Evolutionary conservation across 345 rosid genomes (phyloP), one percentile per base, ranked within the genome.

Genomic region (Corymbia maculata): DNA sequence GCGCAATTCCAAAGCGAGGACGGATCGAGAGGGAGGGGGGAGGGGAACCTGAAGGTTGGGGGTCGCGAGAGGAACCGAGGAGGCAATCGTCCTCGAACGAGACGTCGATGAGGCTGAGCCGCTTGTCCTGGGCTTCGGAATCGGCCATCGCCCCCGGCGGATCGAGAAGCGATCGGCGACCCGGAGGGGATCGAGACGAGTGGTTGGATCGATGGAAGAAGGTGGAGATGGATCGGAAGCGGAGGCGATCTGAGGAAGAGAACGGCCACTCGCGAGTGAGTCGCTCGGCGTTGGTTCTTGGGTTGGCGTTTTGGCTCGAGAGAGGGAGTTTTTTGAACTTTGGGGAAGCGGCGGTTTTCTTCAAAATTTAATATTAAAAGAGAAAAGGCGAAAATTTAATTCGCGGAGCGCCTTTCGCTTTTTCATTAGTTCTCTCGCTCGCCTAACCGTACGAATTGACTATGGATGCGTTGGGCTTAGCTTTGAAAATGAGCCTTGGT

Each of bases 71-170:
- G 7, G 95, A 88, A 90, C 88, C 30, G 91, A 96, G 93, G 90
- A 98, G 98, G 91, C 92, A 94, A 89, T 98, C 99, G 87, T 97
- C 98, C 90, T 97, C 99, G 53, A 91, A 93, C 85, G 97, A 92
- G 88, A 97, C 93, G 87, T 98, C 99, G 85, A 98, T 94, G 88
- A 97, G 95, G 89, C 95, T 94, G 52, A 95, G 92, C 87, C 93
- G 92, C 87, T 86, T 90, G 85, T 92, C 90, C 51, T 90, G 89
- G 50, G 93, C 90, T 87, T 86, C 92, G 86, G 93, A 51, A 66
- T 93, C 96, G 79, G 88, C 96, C 99, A 96, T 97, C 64, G 24
- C 57, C 57, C 55, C 61, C 61, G 45, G 57, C 8, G 51, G 55
- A 24, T 52, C 86, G 66, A 49, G 44, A 21, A 13, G 86, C 68